phyloP scores from a whole-genome alignment of 2,329 filamentous ascomycete genomes.

The Trematosphaeria pertusa region DNA sequence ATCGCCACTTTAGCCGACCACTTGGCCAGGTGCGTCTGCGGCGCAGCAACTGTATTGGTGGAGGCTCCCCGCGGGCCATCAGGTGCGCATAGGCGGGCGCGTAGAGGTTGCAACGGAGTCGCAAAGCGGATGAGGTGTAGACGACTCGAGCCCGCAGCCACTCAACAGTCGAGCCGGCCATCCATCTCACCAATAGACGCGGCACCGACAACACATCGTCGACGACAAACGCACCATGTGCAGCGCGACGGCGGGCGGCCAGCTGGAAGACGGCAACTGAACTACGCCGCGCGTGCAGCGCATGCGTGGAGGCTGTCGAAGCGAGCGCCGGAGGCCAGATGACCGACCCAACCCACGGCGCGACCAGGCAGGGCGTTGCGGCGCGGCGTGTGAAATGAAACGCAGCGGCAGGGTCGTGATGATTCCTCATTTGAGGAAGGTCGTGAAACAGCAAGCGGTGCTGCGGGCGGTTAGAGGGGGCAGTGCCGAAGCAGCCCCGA shows the following conservation, averaged over 20 bases:
- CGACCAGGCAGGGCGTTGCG: slow-evolving; percentile 1
- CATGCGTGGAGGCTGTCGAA: not conserved
- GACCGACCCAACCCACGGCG: slow-evolving; percentile 1
- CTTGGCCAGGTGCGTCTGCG: slow-evolving; percentile 8
- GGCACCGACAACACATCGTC: slow-evolving; percentile 4
- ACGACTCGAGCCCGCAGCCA: too few species aligned
- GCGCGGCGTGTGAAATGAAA: slow-evolving; percentile 15
- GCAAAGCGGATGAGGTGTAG: too few species aligned
- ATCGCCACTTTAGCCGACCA: slow-evolving; percentile 14
- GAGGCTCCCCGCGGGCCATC: not conserved
- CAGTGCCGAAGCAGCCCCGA: slow-evolving; percentile 15
- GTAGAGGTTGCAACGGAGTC: slow-evolving; percentile 2
- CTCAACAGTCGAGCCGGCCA: too few species aligned
- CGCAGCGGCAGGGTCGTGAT: slow-evolving; percentile 4
- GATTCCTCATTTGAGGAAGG: slow-evolving; percentile 18
- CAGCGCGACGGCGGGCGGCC: slow-evolving; percentile 1
- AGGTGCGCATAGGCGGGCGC: slow-evolving; percentile 6
- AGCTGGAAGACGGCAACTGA: not conserved
- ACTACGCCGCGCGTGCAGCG: not conserved
- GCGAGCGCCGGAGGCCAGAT: slow-evolving; percentile 11
- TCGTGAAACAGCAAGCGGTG: slow-evolving; percentile 27
- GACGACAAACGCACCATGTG: slow-evolving; percentile 4
- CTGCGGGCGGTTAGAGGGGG: slow-evolving; percentile 14
- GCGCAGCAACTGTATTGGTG: slow-evolving; percentile 6
- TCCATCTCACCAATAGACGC: slow-evolving; percentile 15